Percentiles rank a stretch among this genome's conserved stretches.
These are phyloP conservation scores for Podila verticillata DNA, from an alignment of 192 early-diverging fungal genomes.

Conservation along the genomic window DNA sequence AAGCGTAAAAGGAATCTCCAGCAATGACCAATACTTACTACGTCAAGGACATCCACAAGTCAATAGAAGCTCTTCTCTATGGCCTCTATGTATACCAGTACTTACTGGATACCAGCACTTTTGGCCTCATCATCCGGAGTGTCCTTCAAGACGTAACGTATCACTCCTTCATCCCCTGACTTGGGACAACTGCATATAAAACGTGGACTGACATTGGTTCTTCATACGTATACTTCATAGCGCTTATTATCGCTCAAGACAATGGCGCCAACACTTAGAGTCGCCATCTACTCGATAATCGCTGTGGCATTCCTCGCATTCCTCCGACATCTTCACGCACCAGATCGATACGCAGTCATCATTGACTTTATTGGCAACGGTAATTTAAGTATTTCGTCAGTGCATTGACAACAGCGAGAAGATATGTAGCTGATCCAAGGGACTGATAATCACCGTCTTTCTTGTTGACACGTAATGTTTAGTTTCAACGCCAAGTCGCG, in stretches of 20 bases:
- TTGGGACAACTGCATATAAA: not conserved
- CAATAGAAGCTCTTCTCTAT: constrained; percentile 34
- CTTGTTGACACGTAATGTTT: not conserved
- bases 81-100: constrained; percentile 44
- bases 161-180: no score
- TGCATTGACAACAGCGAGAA: not conserved
- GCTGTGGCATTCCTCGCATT: constrained; percentile 11
- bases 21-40: constrained; percentile 28
- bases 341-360: constrained; percentile 23
- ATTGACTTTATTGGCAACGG: constrained; percentile 51
- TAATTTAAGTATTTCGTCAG: not conserved
- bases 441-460: not conserved
- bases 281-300: constrained; percentile 24
- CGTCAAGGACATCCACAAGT: constrained; percentile 41
- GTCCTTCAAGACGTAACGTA: constrained; percentile 38
- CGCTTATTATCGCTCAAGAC: constrained; percentile 38
- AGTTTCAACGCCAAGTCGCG: constrained; percentile 39
- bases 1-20: not conserved
- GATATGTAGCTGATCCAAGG: no score
- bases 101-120: constrained; percentile 39
- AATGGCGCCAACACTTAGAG: constrained; percentile 29
- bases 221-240: not conserved
- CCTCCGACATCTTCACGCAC: constrained; percentile 22
- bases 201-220: not conserved
- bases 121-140: constrained; percentile 23